Base-by-base conservation (phyloP, 2,329 filamentous ascomycete species). In the Coniochaeta sp. region DNA sequence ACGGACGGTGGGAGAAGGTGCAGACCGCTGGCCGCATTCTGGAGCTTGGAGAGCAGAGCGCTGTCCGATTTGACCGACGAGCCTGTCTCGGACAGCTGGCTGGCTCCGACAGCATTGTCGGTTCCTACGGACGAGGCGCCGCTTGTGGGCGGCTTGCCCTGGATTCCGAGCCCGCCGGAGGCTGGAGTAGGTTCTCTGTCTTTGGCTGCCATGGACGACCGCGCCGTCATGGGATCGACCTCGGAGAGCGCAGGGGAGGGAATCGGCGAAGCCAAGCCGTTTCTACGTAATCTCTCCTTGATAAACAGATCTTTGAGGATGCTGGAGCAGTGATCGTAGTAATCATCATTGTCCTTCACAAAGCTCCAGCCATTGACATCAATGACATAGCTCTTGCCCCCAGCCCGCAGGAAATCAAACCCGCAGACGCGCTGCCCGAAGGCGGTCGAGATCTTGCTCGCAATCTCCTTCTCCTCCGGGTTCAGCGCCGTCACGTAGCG, bases 351-450 rank as follows among this genome's bases (percentile, higher is more conserved):
- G 73, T 99, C 96, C 73, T 99, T 99, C 73, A 99, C 95, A 69
- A 99, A 99, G 71, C 93, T 98, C 96, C 96, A 99, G 14, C 95
- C 95, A 72, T 99, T 99, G 67, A 99, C 95, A 69, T 99, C 95
- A 66, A 99, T 99, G 57, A 99, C 95, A 74, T 91, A 99, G 72
- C 93, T 98, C 72, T 91, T 91, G 17, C 92, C 91, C 57, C 86
- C 88, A 14, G 93, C 91, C 31, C 96, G 88, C 60, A 99, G 80
- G 62, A 99, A 81, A 72, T 99, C 95, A 69, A 99, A 99, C 0
- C 95, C 95, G 71, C 95, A 99, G 2, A 99, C 93, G 59, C 91
- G 83, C 73, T 99, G 95, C 0, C 93, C 95, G 73, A 99, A 99
- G 0, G 91, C 89, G 52, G 86, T 88, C 1, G 93, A 91, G 62